Evolutionary conservation across 495 filamentous ascomycete genomes (phyloP).

Genomic region (Parmelia sp.): DNA sequence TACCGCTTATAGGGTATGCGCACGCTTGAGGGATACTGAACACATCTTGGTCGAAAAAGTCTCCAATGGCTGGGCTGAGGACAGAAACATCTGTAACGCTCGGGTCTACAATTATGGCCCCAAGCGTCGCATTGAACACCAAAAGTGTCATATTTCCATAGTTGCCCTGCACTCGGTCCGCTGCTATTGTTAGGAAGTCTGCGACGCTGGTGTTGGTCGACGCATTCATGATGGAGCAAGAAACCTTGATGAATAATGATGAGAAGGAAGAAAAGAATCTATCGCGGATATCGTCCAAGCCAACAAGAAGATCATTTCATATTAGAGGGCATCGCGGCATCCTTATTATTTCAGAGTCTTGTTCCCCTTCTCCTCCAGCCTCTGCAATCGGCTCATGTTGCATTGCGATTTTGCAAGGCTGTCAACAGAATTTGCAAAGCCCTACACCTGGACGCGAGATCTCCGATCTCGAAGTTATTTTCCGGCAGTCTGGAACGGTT

Average conservation of each 20-base stretch:
- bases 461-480: background rate
- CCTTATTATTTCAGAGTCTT: background rate
- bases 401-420: background rate
- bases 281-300: background rate
- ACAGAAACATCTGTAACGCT: background rate
- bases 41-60: background rate
- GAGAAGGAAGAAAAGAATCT: background rate
- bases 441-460: background rate
- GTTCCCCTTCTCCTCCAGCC: background rate
- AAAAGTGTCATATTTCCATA: background rate
- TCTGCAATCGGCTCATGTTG: background rate
- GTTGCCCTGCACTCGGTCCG: background rate
- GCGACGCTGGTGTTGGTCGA: slow-evolving; percentile 2
- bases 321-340: background rate
- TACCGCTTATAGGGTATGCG: slow-evolving; percentile 8
- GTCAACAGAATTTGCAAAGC: background rate
- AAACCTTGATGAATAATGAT: background rate
- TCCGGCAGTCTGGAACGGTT: too few species aligned
- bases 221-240: background rate
- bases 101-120: background rate
- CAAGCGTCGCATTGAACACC: background rate
- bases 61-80: background rate
- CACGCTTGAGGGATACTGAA: slow-evolving; percentile 5
- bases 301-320: background rate
- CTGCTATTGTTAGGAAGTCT: background rate